These are phyloP conservation scores for Akanthomyces lecanii DNA, from an alignment of 2,329 filamentous ascomycete genomes.

Conservation along the genomic window DNA sequence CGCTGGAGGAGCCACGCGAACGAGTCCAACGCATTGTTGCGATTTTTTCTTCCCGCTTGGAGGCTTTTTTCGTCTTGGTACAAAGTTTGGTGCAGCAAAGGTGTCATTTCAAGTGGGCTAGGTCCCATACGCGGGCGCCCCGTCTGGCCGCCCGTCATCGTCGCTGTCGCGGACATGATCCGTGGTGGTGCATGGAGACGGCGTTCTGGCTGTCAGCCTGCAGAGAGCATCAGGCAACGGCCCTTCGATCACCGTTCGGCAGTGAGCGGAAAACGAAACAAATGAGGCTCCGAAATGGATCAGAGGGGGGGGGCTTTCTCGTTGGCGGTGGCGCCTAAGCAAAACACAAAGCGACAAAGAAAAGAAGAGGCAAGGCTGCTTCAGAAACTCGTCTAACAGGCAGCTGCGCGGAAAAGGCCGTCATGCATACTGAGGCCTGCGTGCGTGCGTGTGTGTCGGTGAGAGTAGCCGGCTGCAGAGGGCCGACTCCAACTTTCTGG, in stretches of 20 bases:
- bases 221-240: not conserved
- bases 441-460: not conserved
- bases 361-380: not conserved
- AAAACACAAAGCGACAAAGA: not conserved
- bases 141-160: not conserved
- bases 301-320: not conserved
- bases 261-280: conserved; percentile 2
- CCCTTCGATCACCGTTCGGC: not conserved
- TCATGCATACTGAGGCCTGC: not conserved
- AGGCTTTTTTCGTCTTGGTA: not conserved
- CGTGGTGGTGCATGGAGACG: not conserved
- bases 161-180: not conserved
- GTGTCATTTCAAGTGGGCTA: conserved; percentile 4
- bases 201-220: not conserved
- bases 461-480: not conserved
- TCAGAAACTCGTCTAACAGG: not conserved
- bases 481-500: no score
- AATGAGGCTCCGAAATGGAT: not conserved
- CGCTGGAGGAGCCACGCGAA: no score
- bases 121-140: no score
- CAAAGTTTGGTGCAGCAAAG: not conserved
- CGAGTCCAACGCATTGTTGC: no score
- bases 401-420: no score
- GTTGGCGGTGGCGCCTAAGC: not conserved
- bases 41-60: not conserved